Evolutionary conservation across 345 rosid genomes (phyloP).

Genomic region (Xanthoceras sorbifolium): DNA sequence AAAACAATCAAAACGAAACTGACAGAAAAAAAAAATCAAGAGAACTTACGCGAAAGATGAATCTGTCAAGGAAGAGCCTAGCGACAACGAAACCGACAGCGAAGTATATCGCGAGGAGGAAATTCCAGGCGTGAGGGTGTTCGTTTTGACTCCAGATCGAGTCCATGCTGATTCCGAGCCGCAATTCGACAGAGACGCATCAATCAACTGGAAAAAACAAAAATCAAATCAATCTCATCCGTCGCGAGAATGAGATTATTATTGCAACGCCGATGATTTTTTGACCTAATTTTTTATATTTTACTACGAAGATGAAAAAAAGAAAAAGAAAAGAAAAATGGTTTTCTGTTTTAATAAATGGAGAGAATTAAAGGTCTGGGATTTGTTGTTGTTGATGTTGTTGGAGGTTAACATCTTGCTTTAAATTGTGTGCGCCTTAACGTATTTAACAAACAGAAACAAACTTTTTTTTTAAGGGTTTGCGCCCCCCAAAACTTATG

Average conservation of each 20-base stretch:
- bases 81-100: constrained; percentile 60
- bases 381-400: background rate
- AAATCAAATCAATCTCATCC: constrained; percentile 8
- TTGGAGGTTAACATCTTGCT: background rate
- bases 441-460: background rate
- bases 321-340: background rate
- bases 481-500: background rate
- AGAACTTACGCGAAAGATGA: constrained; percentile 74
- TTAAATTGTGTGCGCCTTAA: background rate
- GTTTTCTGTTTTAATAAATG: no score
- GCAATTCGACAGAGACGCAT: constrained; percentile 23
- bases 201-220: constrained; percentile 22
- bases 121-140: constrained; percentile 50
- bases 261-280: background rate
- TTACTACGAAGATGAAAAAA: no score
- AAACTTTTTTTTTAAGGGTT: background rate
- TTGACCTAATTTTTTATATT: background rate
- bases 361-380: background rate
- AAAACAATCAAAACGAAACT: background rate
- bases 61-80: constrained; percentile 69
- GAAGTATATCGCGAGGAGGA: constrained; percentile 60
- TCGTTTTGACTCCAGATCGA: constrained; percentile 39
- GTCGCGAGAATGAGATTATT: background rate
- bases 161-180: constrained; percentile 44
- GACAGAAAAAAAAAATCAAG: background rate